A percentile compares a stretch with the other conserved stretches of the same genome.
These are phyloP conservation scores for Candida gorgasii DNA, from an alignment of 805 yeast genomes.

Conservation along the genomic window DNA sequence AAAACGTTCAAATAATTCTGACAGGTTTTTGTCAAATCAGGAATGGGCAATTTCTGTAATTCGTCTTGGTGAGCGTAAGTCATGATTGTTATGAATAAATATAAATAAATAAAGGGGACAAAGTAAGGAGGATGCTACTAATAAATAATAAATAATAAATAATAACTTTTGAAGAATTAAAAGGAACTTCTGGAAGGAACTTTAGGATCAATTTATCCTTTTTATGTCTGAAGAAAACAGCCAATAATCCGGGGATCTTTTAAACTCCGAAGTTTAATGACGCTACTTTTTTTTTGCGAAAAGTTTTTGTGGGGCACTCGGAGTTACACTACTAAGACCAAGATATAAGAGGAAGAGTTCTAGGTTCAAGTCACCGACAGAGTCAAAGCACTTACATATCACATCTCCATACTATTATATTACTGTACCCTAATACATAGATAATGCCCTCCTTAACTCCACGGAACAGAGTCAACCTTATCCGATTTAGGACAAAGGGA, in stretches of 20 bases:
- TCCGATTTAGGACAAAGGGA: conserved; percentile 3
- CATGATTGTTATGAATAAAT: conserved; percentile 5
- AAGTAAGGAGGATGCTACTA: too few relatives aligned
- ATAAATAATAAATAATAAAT: not conserved
- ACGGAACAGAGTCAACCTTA: conserved; percentile 1
- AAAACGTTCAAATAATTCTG: conserved; percentile 62
- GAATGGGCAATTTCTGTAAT: conserved; percentile 75
- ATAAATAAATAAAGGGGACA: conserved; percentile 11
- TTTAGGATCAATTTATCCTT: not conserved
- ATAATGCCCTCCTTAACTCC: conserved; percentile 6
- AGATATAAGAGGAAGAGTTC: too few relatives aligned
- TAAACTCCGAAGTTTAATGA: conserved; percentile 6
- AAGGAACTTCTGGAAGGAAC: not conserved
- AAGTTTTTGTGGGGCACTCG: conserved; percentile 7
- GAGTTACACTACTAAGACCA: too few relatives aligned
- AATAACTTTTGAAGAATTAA: not conserved
- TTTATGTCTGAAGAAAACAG: not conserved
- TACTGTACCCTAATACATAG: not conserved
- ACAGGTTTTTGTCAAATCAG: conserved; percentile 69
- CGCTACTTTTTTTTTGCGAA: conserved; percentile 7
- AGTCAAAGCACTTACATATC: too few relatives aligned
- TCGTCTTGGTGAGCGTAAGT: conserved; percentile 57
- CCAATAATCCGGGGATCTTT: conserved; percentile 2
- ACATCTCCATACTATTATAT: too few relatives aligned
- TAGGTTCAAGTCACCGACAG: too few relatives aligned